phyloP scores from a whole-genome alignment of 1,284 basidiomycete genomes.

The Papiliotrema fonsecae region DNA sequence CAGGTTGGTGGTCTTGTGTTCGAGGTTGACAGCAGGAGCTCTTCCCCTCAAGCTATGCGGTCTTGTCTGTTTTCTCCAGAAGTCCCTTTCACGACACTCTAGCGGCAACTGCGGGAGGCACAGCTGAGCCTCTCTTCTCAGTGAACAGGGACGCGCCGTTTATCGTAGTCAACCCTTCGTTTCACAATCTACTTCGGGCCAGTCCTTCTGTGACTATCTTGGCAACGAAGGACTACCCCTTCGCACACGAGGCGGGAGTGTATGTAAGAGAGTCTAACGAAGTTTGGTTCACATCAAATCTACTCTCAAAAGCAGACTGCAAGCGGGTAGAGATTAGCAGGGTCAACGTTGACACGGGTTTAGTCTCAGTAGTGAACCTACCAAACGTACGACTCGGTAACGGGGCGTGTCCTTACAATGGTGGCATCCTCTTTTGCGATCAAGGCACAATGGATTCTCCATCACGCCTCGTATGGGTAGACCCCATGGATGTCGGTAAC shows the following conservation, averaged over 20 bases:
- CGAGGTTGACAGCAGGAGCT: too few relatives aligned
- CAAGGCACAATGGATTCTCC: slow-evolving; percentile 18
- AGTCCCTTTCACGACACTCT: too few relatives aligned
- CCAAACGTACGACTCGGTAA: slow-evolving; percentile 13
- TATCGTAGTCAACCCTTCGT: slow-evolving; percentile 14
- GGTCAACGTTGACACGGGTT: slow-evolving; percentile 4
- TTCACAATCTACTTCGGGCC: slow-evolving; percentile 11
- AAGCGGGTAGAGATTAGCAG: slow-evolving; percentile 7
- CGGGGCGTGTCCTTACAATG: slow-evolving; percentile 21
- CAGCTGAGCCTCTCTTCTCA: too few relatives aligned
- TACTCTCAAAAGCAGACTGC: neutral
- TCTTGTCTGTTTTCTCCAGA: too few relatives aligned
- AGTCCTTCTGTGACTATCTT: slow-evolving; percentile 10
- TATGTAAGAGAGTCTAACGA: slow-evolving; percentile 15
- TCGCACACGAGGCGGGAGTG: slow-evolving; percentile 33
- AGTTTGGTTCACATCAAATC: slow-evolving; percentile 30
- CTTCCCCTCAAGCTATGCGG: too few relatives aligned
- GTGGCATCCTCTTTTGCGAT: slow-evolving; percentile 26
- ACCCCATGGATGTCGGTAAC: slow-evolving; percentile 7
- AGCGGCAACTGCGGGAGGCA: too few relatives aligned
- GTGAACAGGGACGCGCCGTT: too few relatives aligned
- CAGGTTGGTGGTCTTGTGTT: too few relatives aligned
- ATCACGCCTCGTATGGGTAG: slow-evolving; percentile 20
- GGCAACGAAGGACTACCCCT: slow-evolving; percentile 7
- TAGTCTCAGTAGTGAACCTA: neutral